phyloP scores from a whole-genome alignment of 345 rosid species.

The Lenwebbia sp. region DNA sequence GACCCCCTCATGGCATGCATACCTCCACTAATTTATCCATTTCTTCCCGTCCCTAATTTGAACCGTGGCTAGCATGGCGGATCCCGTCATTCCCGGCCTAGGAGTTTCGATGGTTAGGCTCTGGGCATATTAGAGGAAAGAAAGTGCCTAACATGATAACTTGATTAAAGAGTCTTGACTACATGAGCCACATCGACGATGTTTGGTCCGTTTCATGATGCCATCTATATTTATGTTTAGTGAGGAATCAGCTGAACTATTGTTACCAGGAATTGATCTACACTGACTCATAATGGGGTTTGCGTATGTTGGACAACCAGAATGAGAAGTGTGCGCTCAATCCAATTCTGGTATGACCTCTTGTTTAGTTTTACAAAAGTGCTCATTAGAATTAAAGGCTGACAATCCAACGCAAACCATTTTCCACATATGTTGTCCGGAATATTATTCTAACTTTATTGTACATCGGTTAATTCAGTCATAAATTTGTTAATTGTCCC shows the following conservation, averaged over 20 bases:
- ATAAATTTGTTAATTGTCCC: too few relatives aligned
- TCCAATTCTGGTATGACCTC: too few relatives aligned
- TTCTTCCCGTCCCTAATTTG: not conserved
- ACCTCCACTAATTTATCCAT: not conserved
- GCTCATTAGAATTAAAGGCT: not conserved
- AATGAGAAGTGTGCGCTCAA: not conserved
- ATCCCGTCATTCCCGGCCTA: not conserved
- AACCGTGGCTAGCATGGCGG: not conserved
- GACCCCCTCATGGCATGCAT: not conserved
- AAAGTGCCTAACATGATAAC: not conserved
- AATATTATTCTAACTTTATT: too few relatives aligned
- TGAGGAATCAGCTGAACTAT: not conserved
- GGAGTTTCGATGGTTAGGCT: not conserved
- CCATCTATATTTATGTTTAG: not conserved
- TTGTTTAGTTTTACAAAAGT: not conserved
- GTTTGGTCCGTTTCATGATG: not conserved
- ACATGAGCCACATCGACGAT: rapidly evolving
- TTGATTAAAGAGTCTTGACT: not conserved
- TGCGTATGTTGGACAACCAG: not conserved
- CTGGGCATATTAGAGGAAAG: not conserved
- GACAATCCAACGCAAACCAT: not conserved
- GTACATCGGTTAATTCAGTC: too few relatives aligned
- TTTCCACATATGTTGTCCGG: not conserved
- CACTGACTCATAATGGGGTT: too few relatives aligned
- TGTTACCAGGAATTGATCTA: not conserved